Conservation (phyloP, 106 monocot species). For the Amphibolis antarctica region DNA sequence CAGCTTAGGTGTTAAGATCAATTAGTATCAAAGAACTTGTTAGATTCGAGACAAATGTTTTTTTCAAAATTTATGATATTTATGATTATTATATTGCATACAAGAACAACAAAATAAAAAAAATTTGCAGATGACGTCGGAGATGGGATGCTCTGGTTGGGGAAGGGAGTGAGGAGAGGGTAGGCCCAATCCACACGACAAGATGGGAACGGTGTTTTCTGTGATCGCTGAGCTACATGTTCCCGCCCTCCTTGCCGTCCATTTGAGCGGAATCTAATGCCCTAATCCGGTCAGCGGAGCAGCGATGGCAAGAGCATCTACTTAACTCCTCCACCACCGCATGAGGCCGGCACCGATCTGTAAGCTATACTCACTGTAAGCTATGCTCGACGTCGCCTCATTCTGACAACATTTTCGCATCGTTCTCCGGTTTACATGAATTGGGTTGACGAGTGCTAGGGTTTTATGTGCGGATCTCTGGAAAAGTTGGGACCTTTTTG, state of each 20-base stretch:
- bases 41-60: too few relatives aligned
- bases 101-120: background rate
- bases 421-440: background rate
- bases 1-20: too few relatives aligned
- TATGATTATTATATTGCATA: background rate
- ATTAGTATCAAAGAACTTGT: too few relatives aligned
- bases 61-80: too few relatives aligned
- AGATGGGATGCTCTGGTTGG: background rate
- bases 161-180: background rate
- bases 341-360: background rate
- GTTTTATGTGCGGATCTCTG: background rate
- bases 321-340: background rate
- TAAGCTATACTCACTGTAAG: background rate
- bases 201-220: background rate
- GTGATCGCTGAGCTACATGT: background rate
- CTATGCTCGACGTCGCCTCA: background rate
- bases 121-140: background rate
- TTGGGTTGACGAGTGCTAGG: background rate
- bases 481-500: background rate
- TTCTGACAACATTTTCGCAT: too few relatives aligned
- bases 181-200: slow-evolving; percentile 1
- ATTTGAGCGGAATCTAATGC: background rate
- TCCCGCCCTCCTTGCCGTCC: background rate
- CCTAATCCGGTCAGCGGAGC: background rate
- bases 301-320: background rate